These are phyloP conservation scores for Trichoderma breve DNA, from an alignment of 2,329 filamentous ascomycete genomes.

Conservation along the genomic window DNA sequence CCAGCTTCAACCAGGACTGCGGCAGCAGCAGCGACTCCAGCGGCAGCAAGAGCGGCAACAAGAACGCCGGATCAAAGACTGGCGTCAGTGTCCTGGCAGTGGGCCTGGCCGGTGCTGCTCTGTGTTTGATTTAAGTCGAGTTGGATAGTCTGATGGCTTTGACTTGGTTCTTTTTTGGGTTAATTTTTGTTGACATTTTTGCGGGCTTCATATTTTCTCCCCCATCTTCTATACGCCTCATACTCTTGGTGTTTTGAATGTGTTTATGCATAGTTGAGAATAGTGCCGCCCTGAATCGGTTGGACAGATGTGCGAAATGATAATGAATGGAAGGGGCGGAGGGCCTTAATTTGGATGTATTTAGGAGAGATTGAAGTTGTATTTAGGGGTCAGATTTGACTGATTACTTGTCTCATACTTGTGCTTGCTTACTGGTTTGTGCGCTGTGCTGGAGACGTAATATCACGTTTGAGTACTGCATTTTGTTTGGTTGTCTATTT, in stretches of 20 bases:
- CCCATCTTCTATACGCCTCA: not conserved
- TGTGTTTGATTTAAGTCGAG: slow-evolving; percentile 32
- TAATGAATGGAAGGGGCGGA: not conserved
- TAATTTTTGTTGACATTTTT: not conserved
- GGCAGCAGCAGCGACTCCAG: slow-evolving; percentile 31
- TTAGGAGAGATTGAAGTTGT: not conserved
- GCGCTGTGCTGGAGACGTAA: not conserved
- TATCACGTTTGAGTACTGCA: not conserved
- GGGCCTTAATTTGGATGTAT: not conserved
- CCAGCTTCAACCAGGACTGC: slow-evolving; percentile 44
- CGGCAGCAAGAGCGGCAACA: slow-evolving; percentile 34
- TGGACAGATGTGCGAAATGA: slow-evolving; percentile 15
- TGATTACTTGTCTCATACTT: not conserved
- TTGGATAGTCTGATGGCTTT: not conserved
- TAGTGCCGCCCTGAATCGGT: not conserved
- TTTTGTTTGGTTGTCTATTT: not conserved
- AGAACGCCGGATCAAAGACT: slow-evolving; percentile 33
- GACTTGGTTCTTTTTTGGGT: not conserved
- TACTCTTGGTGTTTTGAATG: slow-evolving; percentile 3
- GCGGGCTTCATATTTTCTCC: not conserved
- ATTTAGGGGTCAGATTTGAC: not conserved
- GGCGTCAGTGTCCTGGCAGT: slow-evolving; percentile 39
- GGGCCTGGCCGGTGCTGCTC: slow-evolving; percentile 36
- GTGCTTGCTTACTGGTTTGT: not conserved
- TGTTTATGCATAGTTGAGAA: slow-evolving; percentile 4